These are phyloP conservation scores for Vigna reflexopilosa DNA, from an alignment of 306 rosid genomes.

Conservation along the genomic window DNA sequence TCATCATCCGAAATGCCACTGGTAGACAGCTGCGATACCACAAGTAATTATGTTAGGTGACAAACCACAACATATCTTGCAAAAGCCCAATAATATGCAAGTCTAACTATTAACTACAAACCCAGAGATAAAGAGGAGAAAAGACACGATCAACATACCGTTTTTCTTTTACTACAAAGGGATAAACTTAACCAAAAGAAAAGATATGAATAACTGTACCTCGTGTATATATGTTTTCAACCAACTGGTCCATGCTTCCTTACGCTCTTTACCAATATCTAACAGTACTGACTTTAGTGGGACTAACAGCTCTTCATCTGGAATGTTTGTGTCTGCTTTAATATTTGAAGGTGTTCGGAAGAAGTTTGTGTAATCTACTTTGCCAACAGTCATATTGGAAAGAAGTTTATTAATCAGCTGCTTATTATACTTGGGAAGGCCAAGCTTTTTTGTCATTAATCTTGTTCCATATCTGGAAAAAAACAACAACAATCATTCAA, in stretches of 20 bases:
- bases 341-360: constrained; percentile 82
- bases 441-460: constrained; percentile 95
- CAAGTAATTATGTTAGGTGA: constrained; percentile 26
- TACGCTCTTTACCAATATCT: constrained; percentile 97
- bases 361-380: constrained; percentile 97
- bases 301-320: constrained; percentile 79
- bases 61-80: constrained; percentile 1
- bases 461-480: constrained; percentile 79
- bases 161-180: constrained; percentile 5
- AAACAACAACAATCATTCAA: constrained; percentile 36
- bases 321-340: constrained; percentile 80
- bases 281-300: constrained; percentile 88
- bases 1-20: constrained; percentile 81
- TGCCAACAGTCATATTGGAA: constrained; percentile 93
- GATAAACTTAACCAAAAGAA: not conserved
- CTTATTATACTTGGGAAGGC: constrained; percentile 90
- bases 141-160: constrained; percentile 5
- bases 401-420: constrained; percentile 91
- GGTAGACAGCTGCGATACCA: constrained; percentile 71
- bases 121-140: constrained; percentile 17
- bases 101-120: constrained; percentile 21
- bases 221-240: constrained; percentile 79
- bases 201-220: constrained; percentile 55
- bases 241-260: constrained; percentile 95
- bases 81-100: constrained; percentile 31